Percentiles rank a stretch among this genome's conserved stretches.
Conservation (phyloP, 805 yeast genomes). For the Wickerhamomyces silvicola region DNA sequence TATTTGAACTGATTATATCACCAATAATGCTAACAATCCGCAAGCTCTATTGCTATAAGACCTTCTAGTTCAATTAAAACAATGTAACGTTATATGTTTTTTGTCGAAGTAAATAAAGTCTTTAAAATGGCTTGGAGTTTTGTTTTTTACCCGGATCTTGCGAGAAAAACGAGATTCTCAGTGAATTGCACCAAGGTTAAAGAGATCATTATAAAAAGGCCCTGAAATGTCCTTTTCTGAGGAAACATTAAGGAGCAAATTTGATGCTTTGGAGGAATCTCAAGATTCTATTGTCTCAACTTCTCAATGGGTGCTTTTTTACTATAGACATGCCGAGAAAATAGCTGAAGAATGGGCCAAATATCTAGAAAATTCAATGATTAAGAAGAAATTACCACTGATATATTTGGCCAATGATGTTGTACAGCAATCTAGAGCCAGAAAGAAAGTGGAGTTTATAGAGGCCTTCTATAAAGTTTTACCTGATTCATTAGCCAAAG, state of each 20-base stretch:
- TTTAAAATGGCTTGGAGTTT: too few species aligned
- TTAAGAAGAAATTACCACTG: constrained; percentile 44
- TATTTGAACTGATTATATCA: too few species aligned
- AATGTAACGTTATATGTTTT: too few species aligned
- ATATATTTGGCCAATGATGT: constrained; percentile 76
- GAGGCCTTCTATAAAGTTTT: constrained; percentile 48
- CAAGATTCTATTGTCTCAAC: constrained; percentile 71
- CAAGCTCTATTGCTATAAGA: too few species aligned
- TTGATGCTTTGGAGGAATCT: constrained; percentile 46
- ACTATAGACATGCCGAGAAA: constrained; percentile 48
- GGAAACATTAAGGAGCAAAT: constrained; percentile 41
- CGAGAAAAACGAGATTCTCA: too few species aligned
- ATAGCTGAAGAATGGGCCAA: constrained; percentile 50
- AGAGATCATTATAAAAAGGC: too few species aligned
- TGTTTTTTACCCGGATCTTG: too few species aligned
- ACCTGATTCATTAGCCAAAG: constrained; percentile 32
- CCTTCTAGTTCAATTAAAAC: too few species aligned
- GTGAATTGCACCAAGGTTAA: too few species aligned
- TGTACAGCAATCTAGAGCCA: constrained; percentile 68
- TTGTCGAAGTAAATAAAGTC: too few species aligned
- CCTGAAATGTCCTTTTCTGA: constrained; percentile 45
- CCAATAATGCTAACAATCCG: too few species aligned
- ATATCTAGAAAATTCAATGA: constrained; percentile 26
- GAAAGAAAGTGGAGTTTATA: constrained; percentile 51
- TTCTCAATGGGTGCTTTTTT: constrained; percentile 69